Evolutionary conservation across 345 rosid species (phyloP), one percentile per base, ranked within the genome.

Genomic region (Salix purpurea): DNA sequence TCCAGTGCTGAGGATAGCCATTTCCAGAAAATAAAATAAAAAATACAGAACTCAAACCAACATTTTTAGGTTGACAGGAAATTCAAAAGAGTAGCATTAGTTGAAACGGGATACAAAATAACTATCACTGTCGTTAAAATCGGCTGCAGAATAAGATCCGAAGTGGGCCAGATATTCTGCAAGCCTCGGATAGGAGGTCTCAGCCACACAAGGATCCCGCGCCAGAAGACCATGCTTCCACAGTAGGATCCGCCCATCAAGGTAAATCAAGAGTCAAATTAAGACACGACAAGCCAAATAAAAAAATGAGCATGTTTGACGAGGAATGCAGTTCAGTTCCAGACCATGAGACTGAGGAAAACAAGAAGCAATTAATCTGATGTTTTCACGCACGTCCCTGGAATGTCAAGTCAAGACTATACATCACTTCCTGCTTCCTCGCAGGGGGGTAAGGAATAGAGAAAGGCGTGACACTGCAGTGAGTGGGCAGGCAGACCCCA

Each of bases 331-430:
- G 21, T 65, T 64, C 71, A 46, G 68, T 65, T 77, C 79, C 40
- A 69, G 73, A 79, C 73, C 76, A 81, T 15, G 76, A 77, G 34
- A 80, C 39, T 7, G 19, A 44, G 37, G 23, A 82, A 75, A 79
- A 56, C 67, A 77, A 40, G 50, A 68, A 80, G 76, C 52, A 76
- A 72, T 79, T 75, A 50, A 74, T 34, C 61, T 70, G 70, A 67
- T 75, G 76, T 78, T 75, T 79, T 61, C 78, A 70, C 32, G 79
- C 70, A 78, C 76, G 71, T 37, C 79, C 84, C 79, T 62, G 71
- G 30, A 82, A 76, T 68, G 77, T 76, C 80, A 69, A 5, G 83
- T 79, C 70, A 73, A 76, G 67, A 74, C 82, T 81, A 77, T 79
- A 83, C 85, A 56, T 24, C 39, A 79, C 56, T 61, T 65, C 75